Conservation (phyloP, 768 basidiomycete genomes). For the Leccinellum albellum region DNA sequence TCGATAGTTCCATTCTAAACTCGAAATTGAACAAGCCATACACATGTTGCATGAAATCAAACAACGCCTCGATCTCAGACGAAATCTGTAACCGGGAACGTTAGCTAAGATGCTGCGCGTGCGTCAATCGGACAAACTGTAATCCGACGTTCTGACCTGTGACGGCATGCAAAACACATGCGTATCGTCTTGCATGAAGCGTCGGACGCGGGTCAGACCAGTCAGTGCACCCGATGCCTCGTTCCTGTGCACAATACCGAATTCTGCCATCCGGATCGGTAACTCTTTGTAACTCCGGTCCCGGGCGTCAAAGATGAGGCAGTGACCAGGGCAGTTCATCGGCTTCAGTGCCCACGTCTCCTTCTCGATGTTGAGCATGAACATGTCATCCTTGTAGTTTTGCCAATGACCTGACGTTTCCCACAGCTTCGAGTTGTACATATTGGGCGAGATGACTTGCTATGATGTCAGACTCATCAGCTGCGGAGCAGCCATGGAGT, state of each 20-base stretch:
- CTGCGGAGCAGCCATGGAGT: neutral
- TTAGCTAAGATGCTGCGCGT: neutral
- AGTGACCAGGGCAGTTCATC: conserved; percentile 99
- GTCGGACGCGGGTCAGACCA: conserved; percentile 86
- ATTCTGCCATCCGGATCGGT: conserved; percentile 97
- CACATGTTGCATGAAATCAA: conserved; percentile 92
- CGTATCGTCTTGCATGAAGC: conserved; percentile 97
- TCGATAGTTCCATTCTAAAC: conserved; percentile 91
- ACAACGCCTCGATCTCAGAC: conserved; percentile 79
- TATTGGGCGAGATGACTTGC: conserved; percentile 93
- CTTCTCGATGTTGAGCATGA: conserved; percentile 89
- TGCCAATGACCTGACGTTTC: conserved; percentile 98
- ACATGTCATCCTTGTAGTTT: conserved; percentile 99
- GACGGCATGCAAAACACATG: conserved; percentile 97
- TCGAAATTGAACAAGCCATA: conserved; percentile 95
- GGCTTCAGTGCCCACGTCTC: conserved; percentile 95
- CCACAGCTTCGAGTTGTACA: conserved; percentile 96
- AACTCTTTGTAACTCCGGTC: conserved; percentile 94
- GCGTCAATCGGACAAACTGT: neutral
- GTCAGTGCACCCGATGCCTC: conserved; percentile 94
- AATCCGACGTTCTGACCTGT: conserved; percentile 48
- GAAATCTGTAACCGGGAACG: conserved; percentile 54
- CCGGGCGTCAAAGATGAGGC: conserved; percentile 89
- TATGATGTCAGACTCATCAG: conserved; percentile 10
- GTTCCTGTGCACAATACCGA: conserved; percentile 95